Percentiles rank a stretch among this genome's conserved stretches.
These are phyloP conservation scores for Bipolaris cookei DNA, from an alignment of 2,329 filamentous ascomycete genomes.

Conservation along the genomic window DNA sequence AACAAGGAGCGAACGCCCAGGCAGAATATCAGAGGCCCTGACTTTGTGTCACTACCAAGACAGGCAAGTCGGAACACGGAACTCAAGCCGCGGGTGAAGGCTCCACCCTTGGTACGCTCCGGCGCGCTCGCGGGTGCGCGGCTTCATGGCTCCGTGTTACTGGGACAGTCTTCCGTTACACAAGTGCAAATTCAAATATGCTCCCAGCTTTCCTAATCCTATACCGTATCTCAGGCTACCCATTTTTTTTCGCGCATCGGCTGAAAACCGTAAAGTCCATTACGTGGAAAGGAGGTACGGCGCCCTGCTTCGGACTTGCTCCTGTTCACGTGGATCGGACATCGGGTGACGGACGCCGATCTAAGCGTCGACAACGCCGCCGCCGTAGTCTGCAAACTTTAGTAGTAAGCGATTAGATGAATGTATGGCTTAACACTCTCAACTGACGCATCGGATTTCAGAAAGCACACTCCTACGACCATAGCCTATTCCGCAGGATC, in stretches of 20 bases:
- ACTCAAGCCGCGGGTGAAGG: constrained; percentile 12
- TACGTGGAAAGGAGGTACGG: not conserved
- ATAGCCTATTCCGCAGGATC: not conserved
- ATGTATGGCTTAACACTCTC: not conserved
- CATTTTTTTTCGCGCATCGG: not conserved
- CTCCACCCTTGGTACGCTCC: constrained; percentile 8
- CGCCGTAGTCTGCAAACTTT: not conserved
- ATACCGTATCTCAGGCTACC: not conserved
- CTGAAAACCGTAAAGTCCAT: not conserved
- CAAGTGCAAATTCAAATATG: constrained; percentile 10
- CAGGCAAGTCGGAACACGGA: constrained; percentile 21
- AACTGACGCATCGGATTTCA: constrained; percentile 3
- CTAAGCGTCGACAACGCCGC: not conserved
- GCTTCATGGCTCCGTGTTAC: constrained; percentile 15
- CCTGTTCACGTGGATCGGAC: not conserved
- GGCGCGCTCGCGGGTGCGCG: constrained; percentile 10
- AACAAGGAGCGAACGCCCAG: constrained; percentile 5
- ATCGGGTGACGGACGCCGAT: not conserved
- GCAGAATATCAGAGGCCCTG: constrained; percentile 1
- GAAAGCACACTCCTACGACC: not conserved
- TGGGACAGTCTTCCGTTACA: constrained; percentile 16
- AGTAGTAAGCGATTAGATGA: constrained; percentile 9
- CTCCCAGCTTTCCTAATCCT: constrained; percentile 5
- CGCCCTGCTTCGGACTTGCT: not conserved
- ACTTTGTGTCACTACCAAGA: constrained; percentile 7